Percentiles rank a stretch among this genome's conserved stretches.
phyloP scores from a whole-genome alignment of 345 rosid genomes.

The Combretum micranthum region DNA sequence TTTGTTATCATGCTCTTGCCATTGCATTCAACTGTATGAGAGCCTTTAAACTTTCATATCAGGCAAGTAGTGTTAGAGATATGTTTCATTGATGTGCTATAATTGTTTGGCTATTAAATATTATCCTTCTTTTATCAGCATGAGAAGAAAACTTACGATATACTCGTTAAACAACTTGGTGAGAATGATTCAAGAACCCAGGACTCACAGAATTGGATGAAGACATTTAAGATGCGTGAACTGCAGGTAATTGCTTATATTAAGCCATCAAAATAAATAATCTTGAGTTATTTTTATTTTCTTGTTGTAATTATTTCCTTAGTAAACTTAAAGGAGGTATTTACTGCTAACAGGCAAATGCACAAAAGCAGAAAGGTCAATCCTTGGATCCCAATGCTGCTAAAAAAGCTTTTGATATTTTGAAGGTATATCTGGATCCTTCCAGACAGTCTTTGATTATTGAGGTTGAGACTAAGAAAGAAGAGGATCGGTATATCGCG shows the following conservation, averaged over 20 bases:
- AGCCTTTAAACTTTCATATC: conserved; percentile 91
- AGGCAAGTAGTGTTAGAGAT: conserved; percentile 36
- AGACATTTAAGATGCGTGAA: conserved; percentile 93
- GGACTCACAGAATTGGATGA: conserved; percentile 93
- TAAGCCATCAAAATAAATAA: not conserved
- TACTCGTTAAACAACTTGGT: conserved; percentile 93
- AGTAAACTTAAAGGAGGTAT: not conserved
- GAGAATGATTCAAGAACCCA: conserved; percentile 89
- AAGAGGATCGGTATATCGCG: not conserved
- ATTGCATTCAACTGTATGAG: conserved; percentile 98
- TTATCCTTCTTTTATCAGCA: conserved; percentile 43
- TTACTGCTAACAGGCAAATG: conserved; percentile 46
- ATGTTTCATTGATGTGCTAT: not conserved
- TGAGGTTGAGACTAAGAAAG: too few species aligned
- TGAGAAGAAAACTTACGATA: conserved; percentile 96
- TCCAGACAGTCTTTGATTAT: not conserved
- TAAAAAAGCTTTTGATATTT: conserved; percentile 82
- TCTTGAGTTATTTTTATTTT: not conserved
- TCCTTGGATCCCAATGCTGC: conserved; percentile 67
- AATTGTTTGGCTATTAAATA: conserved; percentile 3
- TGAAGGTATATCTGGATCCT: conserved; percentile 47
- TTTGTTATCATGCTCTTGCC: conserved; percentile 98
- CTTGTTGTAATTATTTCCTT: conserved; percentile 3
- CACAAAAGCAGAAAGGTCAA: conserved; percentile 95
- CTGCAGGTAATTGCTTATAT: conserved; percentile 47